Base-by-base conservation (phyloP, 306 rosid genomes). In the Alnus rubra region DNA sequence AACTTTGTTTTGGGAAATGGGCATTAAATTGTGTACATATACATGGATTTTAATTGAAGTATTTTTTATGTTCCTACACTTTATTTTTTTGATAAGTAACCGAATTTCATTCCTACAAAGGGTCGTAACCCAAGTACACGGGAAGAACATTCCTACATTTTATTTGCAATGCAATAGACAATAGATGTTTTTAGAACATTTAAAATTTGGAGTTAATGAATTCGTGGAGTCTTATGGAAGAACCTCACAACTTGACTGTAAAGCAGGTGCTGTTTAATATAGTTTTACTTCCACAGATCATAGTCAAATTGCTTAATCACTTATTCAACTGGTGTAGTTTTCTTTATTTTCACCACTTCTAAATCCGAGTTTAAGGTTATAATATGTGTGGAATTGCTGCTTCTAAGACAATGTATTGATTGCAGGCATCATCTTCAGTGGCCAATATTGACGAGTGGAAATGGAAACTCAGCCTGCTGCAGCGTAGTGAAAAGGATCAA, bases 391-490 rank as follows among this genome's bases (percentile, higher is more conserved):
- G 69, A 76, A 31, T 35, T 50, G 53, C 47, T 51, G 45, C 48
- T 79, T 80, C 14, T 78, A 69, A 79, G 80, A 62, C 69, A 39
- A 73, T 76, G 15, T 67, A 12, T 77, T 74, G 74, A 81, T 75
- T 87, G 50, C 48, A 93, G 97, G 94, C 91, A 48, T 94, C 97
- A 0, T 94, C 98, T 72, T 90, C 98, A 0, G 97, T 94, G 79
- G 98, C 90, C 77, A 94, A 94, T 84, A 94, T 94, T 23, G 98
- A 94, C 53, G 98, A 94, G 87, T 94, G 98, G 98, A 94, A 92
- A 82, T 94, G 98, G 98, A 94, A 94, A 69, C 92, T 94, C 82
- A 88, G 98, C 88, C 78, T 94, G 90, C 91, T 94, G 74, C 76
- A 88, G 30, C 97, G 97, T 44, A 89, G 80, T 4, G 94, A 92